Base-by-base conservation (phyloP, 2,329 filamentous ascomycete genomes). In the Aureobasidium melanogenum region DNA sequence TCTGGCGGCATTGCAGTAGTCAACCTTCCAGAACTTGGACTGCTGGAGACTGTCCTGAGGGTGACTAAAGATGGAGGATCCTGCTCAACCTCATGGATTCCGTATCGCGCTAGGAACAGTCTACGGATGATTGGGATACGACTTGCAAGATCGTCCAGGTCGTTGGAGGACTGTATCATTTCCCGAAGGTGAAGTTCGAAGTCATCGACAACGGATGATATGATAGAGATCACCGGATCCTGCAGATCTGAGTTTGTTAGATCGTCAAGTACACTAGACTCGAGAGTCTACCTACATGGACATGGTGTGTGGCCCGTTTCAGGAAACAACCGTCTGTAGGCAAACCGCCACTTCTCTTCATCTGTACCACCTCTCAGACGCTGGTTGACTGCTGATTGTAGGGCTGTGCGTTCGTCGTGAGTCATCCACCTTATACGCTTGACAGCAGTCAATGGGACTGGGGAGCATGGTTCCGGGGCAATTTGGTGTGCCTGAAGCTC, bases 251-350 rank as follows among this genome's bases (percentile, higher is more conserved):
- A 0, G n/a, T 3, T 3, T 14, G 26, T 48, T 15, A 48, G 46
- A 12, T 1, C 3, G 4, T 19, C 2, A 14, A 19, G n/a, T 5
- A 2, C 5, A 5, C 9, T 1, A 2, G 1, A 6, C 2, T 5
- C 3, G 1, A 32, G 15, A 19, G 4, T 4, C 0, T 32, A 50
- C 46, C 3, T 8, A 34, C 46, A 50, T 19, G 46, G 46, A 3
- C 17, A 30, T 3, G 46, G 46, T 34, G 15, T 34, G 3, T 34
- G 4, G 17, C 3, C 7, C 2, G 28, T 7, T 1, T 50, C 28
- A 8, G 8, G 46, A 4, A 50, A 50, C 3, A 50, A 12, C 46
- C 28, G 22, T 1, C 28, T 5, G 8, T 50, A 50, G 2, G 28
- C 46, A 15, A 34, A 50, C 1, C n/a, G 22, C 46, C 46, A 50